These are phyloP conservation scores for Colletotrichum paranaense DNA, from an alignment of 2,329 filamentous ascomycete species.

Conservation along the genomic window DNA sequence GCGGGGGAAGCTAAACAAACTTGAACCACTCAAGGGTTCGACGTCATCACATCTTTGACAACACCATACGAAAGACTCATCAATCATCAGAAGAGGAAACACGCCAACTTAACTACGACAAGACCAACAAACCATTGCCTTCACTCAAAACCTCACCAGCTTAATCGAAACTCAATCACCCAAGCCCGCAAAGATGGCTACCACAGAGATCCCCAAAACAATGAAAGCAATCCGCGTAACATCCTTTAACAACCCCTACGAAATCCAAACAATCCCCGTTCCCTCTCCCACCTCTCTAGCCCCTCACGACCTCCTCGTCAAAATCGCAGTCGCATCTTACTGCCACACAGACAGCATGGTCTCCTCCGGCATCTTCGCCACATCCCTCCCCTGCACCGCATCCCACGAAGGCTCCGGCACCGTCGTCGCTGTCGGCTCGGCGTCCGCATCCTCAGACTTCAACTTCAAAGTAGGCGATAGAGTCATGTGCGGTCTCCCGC, in stretches of 20 bases:
- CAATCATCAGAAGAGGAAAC: neutral
- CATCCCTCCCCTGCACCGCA: constrained; percentile 61
- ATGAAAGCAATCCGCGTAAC: neutral
- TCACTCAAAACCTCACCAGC: too few species aligned
- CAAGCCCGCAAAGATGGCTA: neutral
- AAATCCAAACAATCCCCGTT: neutral
- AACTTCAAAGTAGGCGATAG: constrained; percentile 56
- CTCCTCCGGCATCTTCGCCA: constrained; percentile 57
- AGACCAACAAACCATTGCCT: too few species aligned
- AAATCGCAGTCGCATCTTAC: constrained; percentile 68
- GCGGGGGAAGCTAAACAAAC: neutral
- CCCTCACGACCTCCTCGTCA: constrained; percentile 68
- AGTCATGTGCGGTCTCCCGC: constrained; percentile 66
- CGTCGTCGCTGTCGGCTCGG: constrained; percentile 58
- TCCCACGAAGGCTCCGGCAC: constrained; percentile 70
- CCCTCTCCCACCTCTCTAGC: neutral
- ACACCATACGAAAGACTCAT: neutral
- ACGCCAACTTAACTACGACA: neutral
- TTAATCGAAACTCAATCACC: neutral
- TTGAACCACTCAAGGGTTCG: neutral
- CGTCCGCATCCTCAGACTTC: constrained; percentile 51
- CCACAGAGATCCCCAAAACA: neutral
- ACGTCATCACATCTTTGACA: neutral
- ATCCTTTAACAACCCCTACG: neutral
- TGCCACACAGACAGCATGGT: constrained; percentile 74